Evolutionary conservation across 2,329 filamentous ascomycete genomes (phyloP), one percentile per base, ranked within the genome.

Genomic region (Diplodia scrobiculata): DNA sequence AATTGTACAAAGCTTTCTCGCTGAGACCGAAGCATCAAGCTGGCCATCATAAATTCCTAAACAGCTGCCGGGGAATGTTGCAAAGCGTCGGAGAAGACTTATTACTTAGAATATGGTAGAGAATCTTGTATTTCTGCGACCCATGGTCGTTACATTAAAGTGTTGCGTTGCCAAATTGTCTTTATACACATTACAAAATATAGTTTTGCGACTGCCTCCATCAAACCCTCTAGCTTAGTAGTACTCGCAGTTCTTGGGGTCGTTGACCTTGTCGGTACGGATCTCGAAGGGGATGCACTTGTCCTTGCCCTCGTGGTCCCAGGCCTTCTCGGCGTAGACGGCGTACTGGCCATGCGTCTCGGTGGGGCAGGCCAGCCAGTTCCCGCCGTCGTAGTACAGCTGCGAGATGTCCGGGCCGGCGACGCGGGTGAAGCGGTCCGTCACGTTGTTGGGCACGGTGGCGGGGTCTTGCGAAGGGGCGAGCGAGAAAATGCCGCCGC

Each of bases 371-470:
- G 55, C 55, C 38, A 60, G 25, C 58, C 58, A 62, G 27, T 36
- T 13, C 14, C 41, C 58, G 25, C 41, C 58, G 6, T 62, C 58
- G 41, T 62, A 62, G 25, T 62, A 62, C 58, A 62, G 41, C 25
- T 62, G 41, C 4, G 58, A 48, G 27, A 62, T 62, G 27, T 50
- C 41, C 17, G 25, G 27, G 38, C 58, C 58, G 5, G 41, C 45
- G 6, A 62, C 58, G 13, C 58, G 38, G 9, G 58, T 21, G 58
- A 62, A 62, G 25, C 19, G 32, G 41, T 62, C 58, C 14, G 38
- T 21, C 9, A 62, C 29, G 41, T 36, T 1, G 25, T 34, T n/a
- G 13, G 38, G 14, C 5, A n/a, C 38, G 10, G 34, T 55, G 19
- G 32, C 19, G 6, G 29, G n/a, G 34, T 55, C 36, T 19, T 48